Evolutionary conservation across 2,329 filamentous ascomycete genomes (phyloP).

Genomic region (Xylariaceae sp.): DNA sequence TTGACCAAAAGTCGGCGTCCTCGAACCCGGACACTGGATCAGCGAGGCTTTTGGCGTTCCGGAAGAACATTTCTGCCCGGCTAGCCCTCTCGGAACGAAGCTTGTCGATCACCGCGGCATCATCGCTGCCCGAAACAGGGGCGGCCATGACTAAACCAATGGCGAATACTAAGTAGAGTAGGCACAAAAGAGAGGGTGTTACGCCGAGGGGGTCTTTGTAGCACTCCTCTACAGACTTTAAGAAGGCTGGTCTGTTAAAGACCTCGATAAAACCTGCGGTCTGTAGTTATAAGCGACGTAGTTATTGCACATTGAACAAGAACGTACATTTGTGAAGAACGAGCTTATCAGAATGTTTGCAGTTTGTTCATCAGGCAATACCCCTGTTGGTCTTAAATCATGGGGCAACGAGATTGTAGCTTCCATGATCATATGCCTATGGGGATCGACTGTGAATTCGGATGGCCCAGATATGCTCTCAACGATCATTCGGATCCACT

Average conservation of each 20-base stretch:
- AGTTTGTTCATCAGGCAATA: slow-evolving; percentile 61
- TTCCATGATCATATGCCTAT: slow-evolving; percentile 63
- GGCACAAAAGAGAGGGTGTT: slow-evolving; percentile 59
- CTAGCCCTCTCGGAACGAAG: slow-evolving; percentile 55
- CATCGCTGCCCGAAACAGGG: slow-evolving; percentile 54
- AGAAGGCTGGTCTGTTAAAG: slow-evolving; percentile 59
- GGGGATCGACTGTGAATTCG: slow-evolving; percentile 62
- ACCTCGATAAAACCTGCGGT: slow-evolving; percentile 67
- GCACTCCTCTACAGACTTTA: slow-evolving; percentile 55
- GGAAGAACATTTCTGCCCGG: slow-evolving; percentile 67
- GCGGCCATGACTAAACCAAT: slow-evolving; percentile 66
- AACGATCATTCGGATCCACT: slow-evolving; percentile 66
- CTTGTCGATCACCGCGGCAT: slow-evolving; percentile 57
- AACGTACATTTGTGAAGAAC: slow-evolving; percentile 65
- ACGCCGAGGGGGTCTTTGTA: slow-evolving; percentile 59
- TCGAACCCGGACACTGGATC: slow-evolving; percentile 58
- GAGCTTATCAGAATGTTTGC: slow-evolving; percentile 61
- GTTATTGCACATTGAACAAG: background rate
- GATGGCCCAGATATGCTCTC: slow-evolving; percentile 60
- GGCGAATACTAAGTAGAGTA: slow-evolving; percentile 67
- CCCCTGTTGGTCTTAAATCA: slow-evolving; percentile 53
- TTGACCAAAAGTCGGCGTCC: slow-evolving; percentile 68
- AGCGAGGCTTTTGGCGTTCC: slow-evolving; percentile 60
- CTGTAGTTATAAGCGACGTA: slow-evolving; percentile 43
- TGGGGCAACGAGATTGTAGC: slow-evolving; percentile 54